Evolutionary conservation across 1,139 yeast species (phyloP), one percentile per base, ranked within the genome.

Genomic region (Sugiyamaella castrensis): DNA sequence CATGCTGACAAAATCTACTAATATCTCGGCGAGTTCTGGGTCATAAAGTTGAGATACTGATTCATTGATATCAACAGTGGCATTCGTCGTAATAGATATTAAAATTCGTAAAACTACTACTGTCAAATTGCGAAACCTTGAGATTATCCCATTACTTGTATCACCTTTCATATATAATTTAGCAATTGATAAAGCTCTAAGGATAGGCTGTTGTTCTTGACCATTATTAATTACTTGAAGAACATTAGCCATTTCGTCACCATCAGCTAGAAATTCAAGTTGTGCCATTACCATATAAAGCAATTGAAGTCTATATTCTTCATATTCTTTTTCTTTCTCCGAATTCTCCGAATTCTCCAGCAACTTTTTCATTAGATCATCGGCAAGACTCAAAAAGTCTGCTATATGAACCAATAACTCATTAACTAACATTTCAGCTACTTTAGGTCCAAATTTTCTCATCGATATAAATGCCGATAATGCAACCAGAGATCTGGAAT

Each of bases 401-500:
- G 33, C 34, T 24, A 39, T 36, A 39, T 45, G 40, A n/a, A 16
- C 26, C 27, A 33, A 28, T 15, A 31, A 35, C 15, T 41, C 46
- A 35, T 40, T 46, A 26, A 26, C 40, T 6, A 39, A 44, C 15
- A 10, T 27, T 27, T 32, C 37, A 12, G 29, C 30, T 10, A 32
- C 35, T 16, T 33, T 45, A 40, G 43, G 49, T n/a, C 42, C 48
- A 27, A 50, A 40, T 11, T 49, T 49, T 19, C 53, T 49, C 12
- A 57, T 39, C 6, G 54, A 40, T 15, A 46, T 45, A 8, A 55
- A 36, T 7, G 56, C 53, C 1, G 57, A 43, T 24, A 56, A 40
- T 2, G 59, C 52, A 7, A 55, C 45, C 37, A 55, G 43, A 4
- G 59, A 51, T 19, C 53, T 33, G 1, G 60, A 56, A 5, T 42